phyloP scores from a whole-genome alignment of 345 rosid species.

The Eucalyptus grandis region DNA sequence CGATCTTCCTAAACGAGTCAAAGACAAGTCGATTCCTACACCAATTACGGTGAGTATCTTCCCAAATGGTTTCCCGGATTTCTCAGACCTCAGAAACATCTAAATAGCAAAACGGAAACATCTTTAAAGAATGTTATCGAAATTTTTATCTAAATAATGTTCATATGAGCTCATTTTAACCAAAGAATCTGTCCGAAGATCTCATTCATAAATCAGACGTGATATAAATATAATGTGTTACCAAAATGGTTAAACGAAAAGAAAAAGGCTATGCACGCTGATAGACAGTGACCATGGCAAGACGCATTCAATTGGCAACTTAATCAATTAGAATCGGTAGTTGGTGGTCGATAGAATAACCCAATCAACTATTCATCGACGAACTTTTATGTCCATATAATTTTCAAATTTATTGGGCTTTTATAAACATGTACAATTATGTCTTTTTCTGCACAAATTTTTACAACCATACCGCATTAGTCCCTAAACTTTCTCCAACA shows the following conservation, averaged over 20 bases:
- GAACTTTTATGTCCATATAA: background rate
- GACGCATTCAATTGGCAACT: background rate
- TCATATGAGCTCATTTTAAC: background rate
- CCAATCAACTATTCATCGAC: background rate
- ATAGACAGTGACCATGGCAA: background rate
- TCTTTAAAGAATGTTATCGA: background rate
- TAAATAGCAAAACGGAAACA: background rate
- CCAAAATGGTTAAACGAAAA: background rate
- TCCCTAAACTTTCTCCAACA: background rate
- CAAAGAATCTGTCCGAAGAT: background rate
- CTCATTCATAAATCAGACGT: background rate
- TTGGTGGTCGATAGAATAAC: background rate
- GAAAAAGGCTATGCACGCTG: background rate
- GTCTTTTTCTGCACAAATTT: background rate
- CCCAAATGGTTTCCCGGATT: background rate
- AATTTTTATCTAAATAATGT: background rate
- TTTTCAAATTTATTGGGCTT: background rate
- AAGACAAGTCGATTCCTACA: background rate
- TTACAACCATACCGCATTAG: background rate
- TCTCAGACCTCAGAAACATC: background rate
- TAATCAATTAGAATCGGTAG: background rate
- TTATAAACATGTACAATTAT: background rate
- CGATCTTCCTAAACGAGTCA: conserved; percentile 59
- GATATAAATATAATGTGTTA: background rate
- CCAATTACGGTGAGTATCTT: background rate